Conservation (phyloP, 2,329 filamentous ascomycete genomes). For the Paraphaeosphaeria minitans region DNA sequence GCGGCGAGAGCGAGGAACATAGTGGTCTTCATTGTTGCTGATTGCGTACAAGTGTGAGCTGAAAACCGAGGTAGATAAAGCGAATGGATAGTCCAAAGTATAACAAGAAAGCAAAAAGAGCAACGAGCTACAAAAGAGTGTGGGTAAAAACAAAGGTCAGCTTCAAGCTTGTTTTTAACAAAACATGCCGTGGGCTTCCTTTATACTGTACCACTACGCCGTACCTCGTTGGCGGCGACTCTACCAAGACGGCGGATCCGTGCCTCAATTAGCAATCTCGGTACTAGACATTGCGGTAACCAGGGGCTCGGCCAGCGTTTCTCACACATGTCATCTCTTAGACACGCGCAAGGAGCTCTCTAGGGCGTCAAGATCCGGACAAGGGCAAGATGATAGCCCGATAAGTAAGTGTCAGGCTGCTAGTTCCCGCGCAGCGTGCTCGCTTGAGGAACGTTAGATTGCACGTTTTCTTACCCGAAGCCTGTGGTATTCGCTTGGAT, state of each 20-base stretch:
- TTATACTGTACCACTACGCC: neutral
- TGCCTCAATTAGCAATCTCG: constrained; percentile 3
- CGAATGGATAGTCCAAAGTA: constrained; percentile 26
- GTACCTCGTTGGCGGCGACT: constrained; percentile 1
- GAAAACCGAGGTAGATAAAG: constrained; percentile 9
- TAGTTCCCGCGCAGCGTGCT: constrained; percentile 5
- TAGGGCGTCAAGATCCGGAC: neutral
- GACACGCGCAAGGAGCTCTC: neutral
- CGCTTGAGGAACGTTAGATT: constrained; percentile 9
- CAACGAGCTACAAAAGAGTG: constrained; percentile 10
- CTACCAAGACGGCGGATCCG: neutral
- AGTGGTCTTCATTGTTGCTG: constrained; percentile 42
- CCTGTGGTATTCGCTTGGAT: neutral
- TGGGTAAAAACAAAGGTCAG: constrained; percentile 10
- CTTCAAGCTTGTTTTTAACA: constrained; percentile 9
- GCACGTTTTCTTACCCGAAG: constrained; percentile 1
- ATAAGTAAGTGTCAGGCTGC: constrained; percentile 1
- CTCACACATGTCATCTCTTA: neutral
- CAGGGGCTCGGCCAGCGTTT: neutral
- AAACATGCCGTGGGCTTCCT: neutral
- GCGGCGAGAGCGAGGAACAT: constrained; percentile 39
- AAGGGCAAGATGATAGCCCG: constrained; percentile 1
- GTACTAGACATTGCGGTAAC: constrained; percentile 7
- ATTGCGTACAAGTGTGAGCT: constrained; percentile 16
- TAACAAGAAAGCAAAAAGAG: constrained; percentile 24